Conservation (phyloP, 2,329 filamentous ascomycete genomes). For the Verticillium nubilum region DNA sequence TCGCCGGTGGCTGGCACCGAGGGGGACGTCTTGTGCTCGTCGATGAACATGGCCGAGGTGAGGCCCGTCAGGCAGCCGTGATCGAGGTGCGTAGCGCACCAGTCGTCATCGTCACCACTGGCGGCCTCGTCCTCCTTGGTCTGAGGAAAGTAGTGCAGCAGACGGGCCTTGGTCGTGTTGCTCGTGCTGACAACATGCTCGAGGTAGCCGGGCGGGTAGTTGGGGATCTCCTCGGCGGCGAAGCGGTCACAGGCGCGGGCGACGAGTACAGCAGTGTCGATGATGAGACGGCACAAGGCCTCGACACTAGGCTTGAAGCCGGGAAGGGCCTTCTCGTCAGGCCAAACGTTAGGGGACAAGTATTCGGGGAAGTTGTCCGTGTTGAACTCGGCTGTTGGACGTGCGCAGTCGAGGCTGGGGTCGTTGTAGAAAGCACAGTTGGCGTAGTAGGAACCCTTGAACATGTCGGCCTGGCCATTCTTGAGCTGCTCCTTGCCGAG, state of each 20-base stretch:
- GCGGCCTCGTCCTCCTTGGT: slow-evolving; percentile 24
- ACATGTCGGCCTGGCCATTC: slow-evolving; percentile 70
- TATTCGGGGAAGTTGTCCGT: slow-evolving; percentile 75
- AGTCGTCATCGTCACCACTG: slow-evolving; percentile 67
- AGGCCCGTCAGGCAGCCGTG: slow-evolving; percentile 92
- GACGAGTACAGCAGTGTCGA: slow-evolving; percentile 83
- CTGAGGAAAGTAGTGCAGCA: slow-evolving; percentile 88
- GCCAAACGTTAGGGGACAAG: slow-evolving; percentile 88
- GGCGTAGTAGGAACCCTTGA: slow-evolving; percentile 80
- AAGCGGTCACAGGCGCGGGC: slow-evolving; percentile 87
- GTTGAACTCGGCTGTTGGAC: slow-evolving; percentile 53
- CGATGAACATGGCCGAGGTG: slow-evolving; percentile 93
- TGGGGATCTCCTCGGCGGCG: slow-evolving; percentile 70
- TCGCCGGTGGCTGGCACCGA: slow-evolving; percentile 22
- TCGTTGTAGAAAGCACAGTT: slow-evolving; percentile 77
- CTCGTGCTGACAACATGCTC: slow-evolving; percentile 83
- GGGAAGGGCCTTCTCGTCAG: slow-evolving; percentile 59
- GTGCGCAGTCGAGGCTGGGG: slow-evolving; percentile 53
- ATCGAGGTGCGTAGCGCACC: slow-evolving; percentile 89
- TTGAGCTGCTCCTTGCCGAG: slow-evolving; percentile 77
- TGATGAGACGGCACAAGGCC: slow-evolving; percentile 74
- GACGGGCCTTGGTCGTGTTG: slow-evolving; percentile 81
- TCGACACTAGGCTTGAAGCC: slow-evolving; percentile 72
- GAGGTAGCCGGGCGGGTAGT: slow-evolving; percentile 72
- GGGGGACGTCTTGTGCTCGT: slow-evolving; percentile 53